Conservation (phyloP, 2,329 filamentous ascomycete species). For the Cladobotryum protrusum region DNA sequence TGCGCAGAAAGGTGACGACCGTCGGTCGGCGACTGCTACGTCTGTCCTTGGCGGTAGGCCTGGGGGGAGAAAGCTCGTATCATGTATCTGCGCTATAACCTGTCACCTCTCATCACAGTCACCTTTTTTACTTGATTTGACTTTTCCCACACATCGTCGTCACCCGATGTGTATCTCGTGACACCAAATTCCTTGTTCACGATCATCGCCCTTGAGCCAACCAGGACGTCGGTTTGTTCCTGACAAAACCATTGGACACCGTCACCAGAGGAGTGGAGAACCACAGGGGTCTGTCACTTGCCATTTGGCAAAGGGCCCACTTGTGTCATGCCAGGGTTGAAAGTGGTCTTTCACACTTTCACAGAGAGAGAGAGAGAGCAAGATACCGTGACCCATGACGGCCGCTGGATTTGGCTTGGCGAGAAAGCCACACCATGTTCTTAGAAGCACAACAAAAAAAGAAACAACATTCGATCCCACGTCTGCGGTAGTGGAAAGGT, state of each 20-base stretch:
- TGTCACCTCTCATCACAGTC: not conserved
- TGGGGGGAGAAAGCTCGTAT: too few relatives aligned
- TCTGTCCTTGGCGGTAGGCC: too few relatives aligned
- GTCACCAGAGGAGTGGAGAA: not conserved
- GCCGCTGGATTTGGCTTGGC: not conserved
- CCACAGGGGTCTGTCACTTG: conserved; percentile 3
- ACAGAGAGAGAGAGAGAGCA: too few relatives aligned
- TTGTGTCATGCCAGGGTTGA: too few relatives aligned
- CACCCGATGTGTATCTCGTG: conserved; percentile 1
- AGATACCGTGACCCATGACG: too few relatives aligned
- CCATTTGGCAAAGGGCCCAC: not conserved
- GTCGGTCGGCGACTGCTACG: too few relatives aligned
- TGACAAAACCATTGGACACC: conserved; percentile 7
- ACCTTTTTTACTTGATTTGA: not conserved
- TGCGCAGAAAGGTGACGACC: too few relatives aligned
- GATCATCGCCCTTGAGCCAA: not conserved
- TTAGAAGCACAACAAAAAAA: not conserved
- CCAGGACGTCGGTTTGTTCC: conserved; percentile 5
- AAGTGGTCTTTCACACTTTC: too few relatives aligned
- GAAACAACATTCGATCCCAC: not conserved
- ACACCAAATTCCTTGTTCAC: not conserved
- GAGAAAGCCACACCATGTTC: not conserved
- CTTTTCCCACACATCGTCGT: not conserved
- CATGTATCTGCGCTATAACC: too few relatives aligned
- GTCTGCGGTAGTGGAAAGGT: conserved; percentile 1